A percentile compares a stretch with the other conserved stretches of the same genome.
Evolutionary conservation across 2,329 filamentous ascomycete species (phyloP).

Genomic region (Penicillium sp.): DNA sequence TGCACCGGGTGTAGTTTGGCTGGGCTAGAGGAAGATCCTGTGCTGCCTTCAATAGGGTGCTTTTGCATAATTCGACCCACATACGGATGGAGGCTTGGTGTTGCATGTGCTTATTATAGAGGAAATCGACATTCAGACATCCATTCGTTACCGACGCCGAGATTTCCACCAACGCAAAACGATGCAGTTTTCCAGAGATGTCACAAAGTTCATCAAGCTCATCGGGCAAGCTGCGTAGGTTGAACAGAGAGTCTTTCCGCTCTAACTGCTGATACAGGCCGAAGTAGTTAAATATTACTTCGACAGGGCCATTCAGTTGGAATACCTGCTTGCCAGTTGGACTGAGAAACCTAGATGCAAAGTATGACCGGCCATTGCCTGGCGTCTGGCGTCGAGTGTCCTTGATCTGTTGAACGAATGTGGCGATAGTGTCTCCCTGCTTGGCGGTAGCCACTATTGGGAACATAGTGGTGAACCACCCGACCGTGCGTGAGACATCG

Average conservation of each 20-base stretch:
- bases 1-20: not conserved
- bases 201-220: not conserved
- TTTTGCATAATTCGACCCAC: not conserved
- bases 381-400: not conserved
- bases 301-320: slow-evolving; percentile 11
- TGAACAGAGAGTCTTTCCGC: not conserved
- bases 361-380: not conserved
- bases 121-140: not conserved
- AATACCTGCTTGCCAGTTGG: not conserved
- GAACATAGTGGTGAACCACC: slow-evolving; percentile 1
- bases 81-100: not conserved
- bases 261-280: not conserved
- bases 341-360: not conserved
- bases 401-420: not conserved
- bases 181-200: not conserved
- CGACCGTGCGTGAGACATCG: slow-evolving; percentile 2
- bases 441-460: not conserved
- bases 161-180: not conserved
- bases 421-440: not conserved
- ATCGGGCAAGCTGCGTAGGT: not conserved
- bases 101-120: not conserved
- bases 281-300: not conserved
- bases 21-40: not conserved
- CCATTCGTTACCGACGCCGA: not conserved
- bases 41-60: not conserved